Conservation (phyloP, 2,329 filamentous ascomycete genomes). For the Apiospora kogelbergensis region DNA sequence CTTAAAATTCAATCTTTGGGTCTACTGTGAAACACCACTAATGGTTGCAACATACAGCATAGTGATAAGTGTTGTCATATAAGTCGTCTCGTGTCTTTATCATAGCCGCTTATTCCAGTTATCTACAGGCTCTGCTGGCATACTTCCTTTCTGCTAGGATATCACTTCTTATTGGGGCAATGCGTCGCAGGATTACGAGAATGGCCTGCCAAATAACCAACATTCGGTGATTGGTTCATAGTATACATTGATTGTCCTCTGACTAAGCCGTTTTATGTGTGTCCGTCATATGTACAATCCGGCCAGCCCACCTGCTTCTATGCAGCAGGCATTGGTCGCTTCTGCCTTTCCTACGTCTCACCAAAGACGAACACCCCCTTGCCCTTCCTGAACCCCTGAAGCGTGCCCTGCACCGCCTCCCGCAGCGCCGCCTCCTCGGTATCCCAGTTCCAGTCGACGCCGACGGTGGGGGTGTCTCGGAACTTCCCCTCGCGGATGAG, state of each 20-base stretch:
- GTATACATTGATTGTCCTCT: no score
- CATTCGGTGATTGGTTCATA: no score
- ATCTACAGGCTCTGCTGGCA: no score
- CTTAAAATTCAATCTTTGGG: not conserved
- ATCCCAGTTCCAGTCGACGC: constrained; percentile 80
- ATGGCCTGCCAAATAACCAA: no score
- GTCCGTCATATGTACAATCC: not conserved
- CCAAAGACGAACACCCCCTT: constrained; percentile 89
- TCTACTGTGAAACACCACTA: not conserved
- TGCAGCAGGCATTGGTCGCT: not conserved
- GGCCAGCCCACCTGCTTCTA: not conserved
- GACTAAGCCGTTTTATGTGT: no score
- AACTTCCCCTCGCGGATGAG: constrained; percentile 76
- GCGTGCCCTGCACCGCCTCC: constrained; percentile 76
- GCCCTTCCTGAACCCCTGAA: constrained; percentile 80
- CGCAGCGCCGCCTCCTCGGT: constrained; percentile 70
- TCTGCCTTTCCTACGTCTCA: constrained; percentile 43
- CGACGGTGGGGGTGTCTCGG: constrained; percentile 77
- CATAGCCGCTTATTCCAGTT: no score
- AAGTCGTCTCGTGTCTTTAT: no score
- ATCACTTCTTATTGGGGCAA: no score
- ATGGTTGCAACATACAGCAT: not conserved
- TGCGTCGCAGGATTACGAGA: no score
- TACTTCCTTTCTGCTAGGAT: no score
- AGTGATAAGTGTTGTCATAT: not conserved